phyloP scores from a whole-genome alignment of 1,284 basidiomycete genomes.

The Anthracocystis walkeri region DNA sequence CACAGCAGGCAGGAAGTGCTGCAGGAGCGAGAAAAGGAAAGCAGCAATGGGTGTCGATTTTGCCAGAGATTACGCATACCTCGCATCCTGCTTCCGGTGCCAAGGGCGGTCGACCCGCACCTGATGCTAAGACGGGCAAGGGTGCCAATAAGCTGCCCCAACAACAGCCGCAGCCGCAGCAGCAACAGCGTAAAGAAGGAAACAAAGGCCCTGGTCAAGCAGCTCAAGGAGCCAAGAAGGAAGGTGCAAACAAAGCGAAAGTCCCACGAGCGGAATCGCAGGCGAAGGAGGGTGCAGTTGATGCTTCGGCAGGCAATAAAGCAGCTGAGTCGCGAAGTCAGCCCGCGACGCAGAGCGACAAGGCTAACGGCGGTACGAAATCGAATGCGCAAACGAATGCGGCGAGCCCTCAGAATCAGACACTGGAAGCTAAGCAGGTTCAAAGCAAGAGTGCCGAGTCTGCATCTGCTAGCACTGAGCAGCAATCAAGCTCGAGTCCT shows the following conservation, averaged over 20 bases:
- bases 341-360: constrained; percentile 1
- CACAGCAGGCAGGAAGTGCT: constrained; percentile 6
- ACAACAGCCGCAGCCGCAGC: not conserved
- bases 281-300: constrained; percentile 6
- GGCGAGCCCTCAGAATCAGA: not conserved
- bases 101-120: constrained; percentile 8
- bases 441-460: not conserved
- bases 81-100: constrained; percentile 5
- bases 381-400: not conserved
- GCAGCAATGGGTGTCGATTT: constrained; percentile 58
- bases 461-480: not conserved
- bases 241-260: constrained; percentile 10
- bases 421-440: not conserved
- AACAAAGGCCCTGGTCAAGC: constrained; percentile 11
- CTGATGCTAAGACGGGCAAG: constrained; percentile 21
- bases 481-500: not conserved
- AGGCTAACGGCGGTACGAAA: not conserved
- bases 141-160: constrained; percentile 15
- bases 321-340: not conserved
- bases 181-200: constrained; percentile 20
- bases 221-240: constrained; percentile 14
- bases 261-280: not conserved
- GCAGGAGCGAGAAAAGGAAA: constrained; percentile 45
- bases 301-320: not conserved
- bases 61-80: constrained; percentile 52